Evolutionary conservation across 164 flowering plant species (phyloP).

Genomic region (Umbellularia californica): DNA sequence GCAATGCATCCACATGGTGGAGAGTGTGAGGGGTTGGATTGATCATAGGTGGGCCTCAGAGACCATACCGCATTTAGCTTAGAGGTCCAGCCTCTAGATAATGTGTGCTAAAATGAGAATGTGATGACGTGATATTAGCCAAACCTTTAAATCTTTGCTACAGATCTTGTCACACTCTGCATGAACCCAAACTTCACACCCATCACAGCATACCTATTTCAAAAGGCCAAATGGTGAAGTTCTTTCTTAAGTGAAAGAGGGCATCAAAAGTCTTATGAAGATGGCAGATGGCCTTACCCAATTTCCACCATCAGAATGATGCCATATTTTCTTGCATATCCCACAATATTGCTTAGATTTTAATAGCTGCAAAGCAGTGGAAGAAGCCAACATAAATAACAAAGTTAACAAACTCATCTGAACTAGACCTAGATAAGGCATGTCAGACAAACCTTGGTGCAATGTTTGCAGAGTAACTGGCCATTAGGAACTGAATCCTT

Average conservation of each 20-base stretch:
- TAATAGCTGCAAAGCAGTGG: slow-evolving; percentile 42
- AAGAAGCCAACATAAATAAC: slow-evolving; percentile 1
- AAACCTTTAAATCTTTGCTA: slow-evolving; percentile 64
- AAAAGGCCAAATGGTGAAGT: neutral
- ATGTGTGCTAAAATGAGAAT: neutral
- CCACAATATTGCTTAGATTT: slow-evolving; percentile 92
- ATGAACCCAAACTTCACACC: slow-evolving; percentile 97
- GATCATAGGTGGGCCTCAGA: no score
- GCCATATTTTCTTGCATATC: slow-evolving; percentile 90
- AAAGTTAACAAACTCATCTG: neutral
- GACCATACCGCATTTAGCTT: no score
- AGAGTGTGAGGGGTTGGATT: no score
- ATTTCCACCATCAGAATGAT: slow-evolving; percentile 84
- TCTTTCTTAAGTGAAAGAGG: neutral
- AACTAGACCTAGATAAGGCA: slow-evolving; percentile 4
- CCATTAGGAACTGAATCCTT: slow-evolving; percentile 30
- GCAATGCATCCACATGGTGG: no score
- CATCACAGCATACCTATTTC: slow-evolving; percentile 79
- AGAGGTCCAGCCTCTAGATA: no score
- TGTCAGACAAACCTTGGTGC: slow-evolving; percentile 58
- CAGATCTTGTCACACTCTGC: slow-evolving; percentile 86
- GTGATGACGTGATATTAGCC: neutral
- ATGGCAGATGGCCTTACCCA: slow-evolving; percentile 55
- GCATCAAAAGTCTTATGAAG: neutral
- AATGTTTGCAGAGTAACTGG: slow-evolving; percentile 59